Evolutionary conservation across 768 basidiomycete species (phyloP), one percentile per base, ranked within the genome.

Genomic region (Polyporus arcularius): DNA sequence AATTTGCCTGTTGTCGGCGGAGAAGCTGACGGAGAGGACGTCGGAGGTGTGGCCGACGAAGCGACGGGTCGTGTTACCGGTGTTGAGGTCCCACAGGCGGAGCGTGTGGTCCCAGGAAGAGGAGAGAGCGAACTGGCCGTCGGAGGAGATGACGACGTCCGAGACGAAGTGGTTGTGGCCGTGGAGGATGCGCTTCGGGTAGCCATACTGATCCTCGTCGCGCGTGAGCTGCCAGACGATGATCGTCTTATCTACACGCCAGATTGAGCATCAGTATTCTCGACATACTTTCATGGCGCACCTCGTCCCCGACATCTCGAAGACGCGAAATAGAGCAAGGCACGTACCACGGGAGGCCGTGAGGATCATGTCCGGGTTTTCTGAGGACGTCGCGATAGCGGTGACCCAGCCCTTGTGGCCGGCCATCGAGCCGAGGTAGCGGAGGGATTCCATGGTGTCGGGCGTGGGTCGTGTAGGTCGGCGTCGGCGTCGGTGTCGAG

Each of bases 71-170:
- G 97, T 99, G 67, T 83, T 77, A 60, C 97, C 97, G 51, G 91
- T 98, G 87, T 98, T 98, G 63, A 99, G 86, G 79, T 99, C 97
- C 97, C 97, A 99, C 62, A 99, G 89, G 73, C 97, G 92, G 71
- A 99, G 91, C 41, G 97, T 98, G 82, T 98, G 96, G 81, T 99
- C 97, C 97, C 97, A 98, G 45, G 96, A 98, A 41, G 97, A 92
- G 65, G 97, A 98, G 63, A 99, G 90, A 48, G 97, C 96, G 77
- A 98, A 98, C 80, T 98, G 96, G 72, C 97, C 97, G 75, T 99
- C 97, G 62, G 96, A 97, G 61, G 96, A 98, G 76, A 98, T 96
- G 71, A 97, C 96, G 69, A 98, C 92, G 74, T 98, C 96, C 42
- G 95, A 98, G 61, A 98, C 96, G 75, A 98, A 98, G 83, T 97